Evolutionary conservation across 2,329 filamentous ascomycete genomes (phyloP).

Genomic region (Sporothrix schenckii): DNA sequence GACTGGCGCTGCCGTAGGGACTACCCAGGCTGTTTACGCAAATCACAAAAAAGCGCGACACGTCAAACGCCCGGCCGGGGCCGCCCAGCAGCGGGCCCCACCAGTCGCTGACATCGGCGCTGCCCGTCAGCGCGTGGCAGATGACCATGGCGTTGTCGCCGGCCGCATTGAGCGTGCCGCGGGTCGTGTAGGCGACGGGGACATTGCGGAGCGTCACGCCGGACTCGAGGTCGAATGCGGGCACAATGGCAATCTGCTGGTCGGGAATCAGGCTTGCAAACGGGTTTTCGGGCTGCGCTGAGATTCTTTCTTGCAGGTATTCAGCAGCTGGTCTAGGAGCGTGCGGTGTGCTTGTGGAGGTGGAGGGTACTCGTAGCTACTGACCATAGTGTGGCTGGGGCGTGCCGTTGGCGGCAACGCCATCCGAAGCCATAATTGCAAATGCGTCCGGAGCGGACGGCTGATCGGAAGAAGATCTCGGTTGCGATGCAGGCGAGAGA

Average conservation of each 20-base stretch:
- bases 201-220: slow-evolving; percentile 80
- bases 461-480: not conserved
- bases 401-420: slow-evolving; percentile 30
- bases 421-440: slow-evolving; percentile 30
- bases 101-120: slow-evolving; percentile 83
- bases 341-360: slow-evolving; percentile 15
- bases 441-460: slow-evolving; percentile 1
- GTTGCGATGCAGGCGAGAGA: not conserved
- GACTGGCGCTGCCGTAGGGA: slow-evolving; percentile 84
- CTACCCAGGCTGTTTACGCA: slow-evolving; percentile 86
- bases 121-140: slow-evolving; percentile 84
- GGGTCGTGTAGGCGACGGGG: slow-evolving; percentile 68
- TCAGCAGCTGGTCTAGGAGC: slow-evolving; percentile 56
- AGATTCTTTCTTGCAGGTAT: slow-evolving; percentile 67
- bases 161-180: slow-evolving; percentile 61
- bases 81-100: slow-evolving; percentile 83
- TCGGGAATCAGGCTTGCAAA: slow-evolving; percentile 84
- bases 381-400: slow-evolving; percentile 35
- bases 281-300: slow-evolving; percentile 84
- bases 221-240: slow-evolving; percentile 89
- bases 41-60: slow-evolving; percentile 79
- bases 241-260: slow-evolving; percentile 83
- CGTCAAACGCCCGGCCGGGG: slow-evolving; percentile 77
- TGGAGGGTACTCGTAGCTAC: slow-evolving; percentile 29
- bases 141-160: slow-evolving; percentile 72